Base-by-base conservation (phyloP, 805 yeast genomes). In the Metschnikowia borealis region DNA sequence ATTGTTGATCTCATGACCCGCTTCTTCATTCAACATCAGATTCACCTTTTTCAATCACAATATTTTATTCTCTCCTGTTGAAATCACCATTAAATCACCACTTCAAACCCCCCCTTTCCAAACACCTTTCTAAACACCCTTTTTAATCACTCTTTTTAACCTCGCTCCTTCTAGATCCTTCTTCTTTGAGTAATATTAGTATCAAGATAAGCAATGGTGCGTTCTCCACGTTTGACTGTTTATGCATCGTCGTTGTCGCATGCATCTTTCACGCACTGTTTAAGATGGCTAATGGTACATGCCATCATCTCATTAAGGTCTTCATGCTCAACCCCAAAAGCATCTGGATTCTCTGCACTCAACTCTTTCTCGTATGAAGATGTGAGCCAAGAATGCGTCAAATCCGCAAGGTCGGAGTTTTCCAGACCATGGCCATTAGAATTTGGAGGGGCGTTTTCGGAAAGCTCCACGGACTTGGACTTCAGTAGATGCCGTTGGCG, bases 231-330 rank as follows among this genome's bases (percentile, higher is more conserved):
- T 26, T 26, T 8, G 10, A 3, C 18, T 21, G 26, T 41, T 18
- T 18, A 21, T 5, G 17, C 23, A 14, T 32, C 26, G n/a, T 41
- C 32, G 26, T 7, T 31, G 26, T 41, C 45, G 26, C 37, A 45
- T 10, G 47, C 62, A 8, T 61, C 62, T 46, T 62, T 64, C 34
- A 70, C 59, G 46, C 70, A 62, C 50, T 56, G 61, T 37, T 73
- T 59, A 38, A 71, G 61, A 48, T 62, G 68, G 14, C 63, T 58
- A 23, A 65, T 38, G 1, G 68, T 56, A 46, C 64, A 63, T 5
- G 54, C 52, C 39, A 58, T 47, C 26, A 57, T 60, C 32, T 59
- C 63, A 3, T 53, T 47, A 13, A 54, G 58, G 14, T 55, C 61
- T 1, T 57, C 60, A 11, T 54, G 26, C 55, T 58, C 8, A 50